phyloP scores from a whole-genome alignment of 257 asterid genomes.

The Cruciata laevipes region DNA sequence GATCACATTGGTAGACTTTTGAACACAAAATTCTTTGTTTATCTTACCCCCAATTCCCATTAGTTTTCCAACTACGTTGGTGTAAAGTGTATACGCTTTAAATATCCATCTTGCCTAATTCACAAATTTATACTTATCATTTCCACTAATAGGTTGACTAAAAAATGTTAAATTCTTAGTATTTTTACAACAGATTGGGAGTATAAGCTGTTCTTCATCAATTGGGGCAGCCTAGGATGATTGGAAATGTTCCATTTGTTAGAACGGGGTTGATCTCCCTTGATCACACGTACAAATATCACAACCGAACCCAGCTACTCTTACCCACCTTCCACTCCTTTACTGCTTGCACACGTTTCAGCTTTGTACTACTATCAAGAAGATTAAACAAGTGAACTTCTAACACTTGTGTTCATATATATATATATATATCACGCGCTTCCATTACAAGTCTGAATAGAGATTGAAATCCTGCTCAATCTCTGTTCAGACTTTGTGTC shows the following conservation, averaged over 20 bases:
- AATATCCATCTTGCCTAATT: background rate
- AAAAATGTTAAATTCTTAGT: too few relatives aligned
- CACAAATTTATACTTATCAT: background rate
- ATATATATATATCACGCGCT: too few relatives aligned
- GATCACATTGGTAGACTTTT: background rate
- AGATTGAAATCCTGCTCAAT: too few relatives aligned
- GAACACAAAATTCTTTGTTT: background rate
- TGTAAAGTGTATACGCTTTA: background rate
- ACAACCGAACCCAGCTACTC: constrained; percentile 9
- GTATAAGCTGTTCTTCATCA: too few relatives aligned
- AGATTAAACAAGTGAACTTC: background rate
- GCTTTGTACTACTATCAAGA: background rate
- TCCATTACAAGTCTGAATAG: background rate
- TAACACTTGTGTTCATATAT: background rate
- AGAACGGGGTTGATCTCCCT: background rate
- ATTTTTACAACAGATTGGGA: too few relatives aligned
- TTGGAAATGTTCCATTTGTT: background rate
- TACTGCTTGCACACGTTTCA: constrained; percentile 2
- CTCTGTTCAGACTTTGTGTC: background rate
- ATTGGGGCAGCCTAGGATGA: background rate
- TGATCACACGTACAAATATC: background rate
- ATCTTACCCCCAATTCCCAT: background rate
- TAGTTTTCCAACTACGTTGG: background rate
- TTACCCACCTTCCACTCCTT: constrained; percentile 3
- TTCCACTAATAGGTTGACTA: too few relatives aligned